phyloP scores from a whole-genome alignment of 768 basidiomycete genomes.

The Hygrophorus pudorinus region DNA sequence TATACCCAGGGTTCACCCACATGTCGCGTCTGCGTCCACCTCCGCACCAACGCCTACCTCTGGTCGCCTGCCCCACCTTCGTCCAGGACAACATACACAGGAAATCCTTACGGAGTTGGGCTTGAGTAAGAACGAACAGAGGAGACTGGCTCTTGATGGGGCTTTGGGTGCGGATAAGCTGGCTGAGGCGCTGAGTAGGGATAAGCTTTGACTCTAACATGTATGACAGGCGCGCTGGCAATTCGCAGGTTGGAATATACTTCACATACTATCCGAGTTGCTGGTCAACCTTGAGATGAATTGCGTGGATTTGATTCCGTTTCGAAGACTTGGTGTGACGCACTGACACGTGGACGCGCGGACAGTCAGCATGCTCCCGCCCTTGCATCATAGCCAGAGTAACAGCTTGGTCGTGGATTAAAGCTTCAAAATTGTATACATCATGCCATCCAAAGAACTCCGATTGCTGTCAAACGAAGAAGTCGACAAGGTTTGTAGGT shows the following conservation, averaged over 20 bases:
- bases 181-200: slow-evolving; percentile 12
- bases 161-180: slow-evolving; percentile 28
- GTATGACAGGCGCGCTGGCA: background rate
- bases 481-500: slow-evolving; percentile 16
- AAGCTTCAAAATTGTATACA: too few relatives aligned
- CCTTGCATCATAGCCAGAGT: too few relatives aligned
- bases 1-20: slow-evolving; percentile 46
- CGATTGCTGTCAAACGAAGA: slow-evolving; percentile 25
- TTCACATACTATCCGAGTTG: background rate
- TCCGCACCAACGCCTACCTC: slow-evolving; percentile 3
- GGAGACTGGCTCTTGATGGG: slow-evolving; percentile 32
- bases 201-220: slow-evolving; percentile 13
- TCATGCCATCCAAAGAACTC: slow-evolving; percentile 20
- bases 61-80: slow-evolving; percentile 20
- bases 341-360: too few relatives aligned
- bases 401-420: background rate
- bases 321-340: too few relatives aligned
- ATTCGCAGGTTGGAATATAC: too few relatives aligned
- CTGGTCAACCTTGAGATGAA: too few relatives aligned
- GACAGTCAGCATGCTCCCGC: too few relatives aligned
- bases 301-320: too few relatives aligned
- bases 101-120: slow-evolving; percentile 46
- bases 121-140: slow-evolving; percentile 28
- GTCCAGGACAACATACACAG: slow-evolving; percentile 41
- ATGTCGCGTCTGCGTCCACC: slow-evolving; percentile 21